A percentile compares a stretch with the other conserved stretches of the same genome.
These are phyloP conservation scores for Grosmannia clavigera DNA, from an alignment of 2,329 filamentous ascomycete species.

Conservation along the genomic window DNA sequence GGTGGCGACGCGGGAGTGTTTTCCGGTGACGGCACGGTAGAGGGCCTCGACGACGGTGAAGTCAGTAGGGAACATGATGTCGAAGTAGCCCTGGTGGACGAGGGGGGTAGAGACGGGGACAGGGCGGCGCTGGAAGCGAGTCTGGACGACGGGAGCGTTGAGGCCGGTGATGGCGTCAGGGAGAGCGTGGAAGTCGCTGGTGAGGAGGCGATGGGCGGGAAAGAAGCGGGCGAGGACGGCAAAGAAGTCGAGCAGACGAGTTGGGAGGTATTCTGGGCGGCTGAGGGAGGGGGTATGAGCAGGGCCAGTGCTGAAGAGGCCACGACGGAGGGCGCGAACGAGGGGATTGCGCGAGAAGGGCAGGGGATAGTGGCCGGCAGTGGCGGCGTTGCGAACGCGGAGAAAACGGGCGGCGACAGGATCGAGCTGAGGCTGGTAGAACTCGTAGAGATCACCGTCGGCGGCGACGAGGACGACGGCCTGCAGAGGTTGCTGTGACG, in stretches of 20 bases:
- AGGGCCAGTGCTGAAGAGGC: slow-evolving; percentile 49
- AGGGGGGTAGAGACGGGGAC: slow-evolving; percentile 84
- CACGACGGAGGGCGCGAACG: slow-evolving; percentile 48
- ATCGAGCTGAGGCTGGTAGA: slow-evolving; percentile 72
- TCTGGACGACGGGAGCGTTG: slow-evolving; percentile 94
- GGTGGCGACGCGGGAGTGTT: slow-evolving; percentile 70
- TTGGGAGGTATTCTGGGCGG: slow-evolving; percentile 84
- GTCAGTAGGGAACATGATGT: slow-evolving; percentile 96
- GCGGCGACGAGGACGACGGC: slow-evolving; percentile 77
- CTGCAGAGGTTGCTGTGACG: slow-evolving; percentile 73
- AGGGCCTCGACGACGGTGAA: slow-evolving; percentile 84
- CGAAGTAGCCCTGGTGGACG: slow-evolving; percentile 97
- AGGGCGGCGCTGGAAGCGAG: slow-evolving; percentile 72
- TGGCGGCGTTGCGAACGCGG: slow-evolving; percentile 69
- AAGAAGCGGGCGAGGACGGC: slow-evolving; percentile 81
- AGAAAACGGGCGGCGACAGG: slow-evolving; percentile 74
- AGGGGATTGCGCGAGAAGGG: slow-evolving; percentile 42
- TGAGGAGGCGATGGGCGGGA: slow-evolving; percentile 75
- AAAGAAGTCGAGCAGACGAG: slow-evolving; percentile 92
- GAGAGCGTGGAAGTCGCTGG: slow-evolving; percentile 80
- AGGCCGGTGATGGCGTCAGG: slow-evolving; percentile 73
- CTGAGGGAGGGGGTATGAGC: slow-evolving; percentile 54
- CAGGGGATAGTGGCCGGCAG: slow-evolving; percentile 48
- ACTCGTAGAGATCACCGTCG: slow-evolving; percentile 86
- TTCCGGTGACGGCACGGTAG: slow-evolving; percentile 86